These are phyloP conservation scores for Alternaria solani DNA, from an alignment of 2,329 filamentous ascomycete species.

Conservation along the genomic window DNA sequence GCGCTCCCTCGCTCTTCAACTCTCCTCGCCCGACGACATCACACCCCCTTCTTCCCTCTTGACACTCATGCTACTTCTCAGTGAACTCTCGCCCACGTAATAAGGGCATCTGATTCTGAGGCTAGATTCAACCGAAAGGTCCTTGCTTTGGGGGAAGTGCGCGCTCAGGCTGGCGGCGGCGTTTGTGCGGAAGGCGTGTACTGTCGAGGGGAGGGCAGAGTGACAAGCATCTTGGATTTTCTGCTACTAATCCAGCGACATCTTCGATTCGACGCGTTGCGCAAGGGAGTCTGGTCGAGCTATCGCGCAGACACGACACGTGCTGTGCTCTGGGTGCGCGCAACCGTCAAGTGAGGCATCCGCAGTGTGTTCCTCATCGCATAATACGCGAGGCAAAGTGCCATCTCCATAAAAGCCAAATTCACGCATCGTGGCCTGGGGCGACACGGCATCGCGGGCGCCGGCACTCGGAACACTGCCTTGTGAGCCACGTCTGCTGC, in stretches of 20 bases:
- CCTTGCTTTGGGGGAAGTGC: constrained; percentile 44
- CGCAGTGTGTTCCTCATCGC: constrained; percentile 43
- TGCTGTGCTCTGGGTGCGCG: constrained; percentile 46
- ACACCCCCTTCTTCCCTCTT: constrained; percentile 41
- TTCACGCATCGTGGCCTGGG: constrained; percentile 40
- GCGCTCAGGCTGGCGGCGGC: constrained; percentile 43
- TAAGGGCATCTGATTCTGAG: constrained; percentile 50
- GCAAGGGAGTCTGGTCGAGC: constrained; percentile 30
- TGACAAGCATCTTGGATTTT: constrained; percentile 40
- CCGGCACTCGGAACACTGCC: constrained; percentile 35
- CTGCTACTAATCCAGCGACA: constrained; percentile 48
- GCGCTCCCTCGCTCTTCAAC: constrained; percentile 36
- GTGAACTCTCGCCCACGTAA: constrained; percentile 50
- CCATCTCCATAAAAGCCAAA: constrained; percentile 40
- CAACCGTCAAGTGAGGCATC: constrained; percentile 49
- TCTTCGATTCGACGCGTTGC: constrained; percentile 34
- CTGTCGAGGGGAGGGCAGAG: constrained; percentile 39
- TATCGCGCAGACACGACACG: constrained; percentile 34
- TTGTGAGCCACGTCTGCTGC: constrained; percentile 28
- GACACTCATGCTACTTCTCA: constrained; percentile 46
- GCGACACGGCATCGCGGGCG: constrained; percentile 38
- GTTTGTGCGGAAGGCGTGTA: constrained; percentile 40
- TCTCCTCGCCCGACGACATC: constrained; percentile 27
- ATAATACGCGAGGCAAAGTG: constrained; percentile 46
- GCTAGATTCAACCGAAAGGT: constrained; percentile 44